A percentile compares a stretch with the other conserved stretches of the same genome.
phyloP scores from a whole-genome alignment of 148 eudicot genomes.

The Heliamphora exappendiculata region DNA sequence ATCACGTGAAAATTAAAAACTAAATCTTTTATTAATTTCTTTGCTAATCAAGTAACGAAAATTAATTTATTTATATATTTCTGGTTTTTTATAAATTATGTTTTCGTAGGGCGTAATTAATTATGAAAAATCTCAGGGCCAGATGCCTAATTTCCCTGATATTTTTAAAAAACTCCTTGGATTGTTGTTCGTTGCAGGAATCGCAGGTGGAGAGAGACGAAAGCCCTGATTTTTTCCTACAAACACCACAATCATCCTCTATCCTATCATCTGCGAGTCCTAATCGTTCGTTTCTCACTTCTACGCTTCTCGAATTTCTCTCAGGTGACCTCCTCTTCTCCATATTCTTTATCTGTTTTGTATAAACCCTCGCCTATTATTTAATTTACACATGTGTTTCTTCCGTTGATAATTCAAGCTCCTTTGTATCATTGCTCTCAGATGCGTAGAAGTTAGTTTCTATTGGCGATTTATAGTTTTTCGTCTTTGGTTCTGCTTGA shows the following conservation, averaged over 20 bases:
- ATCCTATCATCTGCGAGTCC: not conserved
- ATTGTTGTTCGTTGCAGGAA: too few relatives aligned
- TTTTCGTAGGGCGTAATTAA: too few relatives aligned
- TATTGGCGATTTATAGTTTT: not conserved
- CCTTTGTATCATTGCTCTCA: not conserved
- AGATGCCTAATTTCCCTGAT: too few relatives aligned
- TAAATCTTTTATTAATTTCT: too few relatives aligned
- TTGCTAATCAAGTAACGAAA: too few relatives aligned
- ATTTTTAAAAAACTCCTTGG: too few relatives aligned
- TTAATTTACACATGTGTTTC: not conserved
- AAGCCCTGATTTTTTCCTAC: not conserved
- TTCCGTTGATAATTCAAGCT: not conserved
- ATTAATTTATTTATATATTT: too few relatives aligned
- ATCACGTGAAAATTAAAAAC: too few relatives aligned
- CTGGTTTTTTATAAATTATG: too few relatives aligned
- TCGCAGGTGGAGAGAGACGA: not conserved
- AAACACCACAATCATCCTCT: not conserved
- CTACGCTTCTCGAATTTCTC: slow-evolving; percentile 1
- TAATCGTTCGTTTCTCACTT: not conserved
- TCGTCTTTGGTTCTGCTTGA: not conserved
- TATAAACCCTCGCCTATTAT: not conserved
- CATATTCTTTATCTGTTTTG: not conserved
- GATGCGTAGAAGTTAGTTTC: not conserved
- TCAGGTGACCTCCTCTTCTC: slow-evolving; percentile 6
- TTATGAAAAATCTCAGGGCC: too few relatives aligned